Evolutionary conservation across 176 grass and related monocot genomes (phyloP).

Genomic region (Musa itinerans): DNA sequence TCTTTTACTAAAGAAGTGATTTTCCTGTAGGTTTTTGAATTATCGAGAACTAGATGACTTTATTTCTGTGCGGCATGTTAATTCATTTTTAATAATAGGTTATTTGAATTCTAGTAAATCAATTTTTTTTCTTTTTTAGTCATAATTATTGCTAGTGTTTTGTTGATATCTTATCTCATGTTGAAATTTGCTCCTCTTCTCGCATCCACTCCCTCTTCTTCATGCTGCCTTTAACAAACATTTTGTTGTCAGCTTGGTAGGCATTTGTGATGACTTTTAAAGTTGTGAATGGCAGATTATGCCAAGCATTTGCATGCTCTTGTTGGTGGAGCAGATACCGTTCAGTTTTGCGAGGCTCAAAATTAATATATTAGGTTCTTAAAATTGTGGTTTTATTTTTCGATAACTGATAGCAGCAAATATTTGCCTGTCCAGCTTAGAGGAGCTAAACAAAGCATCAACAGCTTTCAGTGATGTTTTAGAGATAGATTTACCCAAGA

Average conservation of each 20-base stretch:
- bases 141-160: no score
- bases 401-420: constrained; percentile 6
- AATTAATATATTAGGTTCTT: not conserved
- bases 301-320: no score
- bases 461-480: constrained; percentile 66
- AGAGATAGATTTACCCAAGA: constrained; percentile 60
- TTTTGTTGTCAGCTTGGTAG: no score
- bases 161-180: not conserved
- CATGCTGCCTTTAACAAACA: no score
- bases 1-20: not conserved
- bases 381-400: not conserved
- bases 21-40: not conserved
- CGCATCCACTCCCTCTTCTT: not conserved
- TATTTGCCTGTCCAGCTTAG: constrained; percentile 35
- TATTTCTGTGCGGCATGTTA: no score
- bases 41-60: no score
- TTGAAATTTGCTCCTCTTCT: not conserved
- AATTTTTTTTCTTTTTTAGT: no score
- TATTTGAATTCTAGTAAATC: no score
- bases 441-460: constrained; percentile 77
- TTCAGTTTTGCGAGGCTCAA: not conserved
- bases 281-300: not conserved
- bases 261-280: not conserved
- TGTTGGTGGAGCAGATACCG: no score
- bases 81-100: no score